Base-by-base conservation (phyloP, 2,329 filamentous ascomycete species). In the Zymoseptoria pseudotritici region DNA sequence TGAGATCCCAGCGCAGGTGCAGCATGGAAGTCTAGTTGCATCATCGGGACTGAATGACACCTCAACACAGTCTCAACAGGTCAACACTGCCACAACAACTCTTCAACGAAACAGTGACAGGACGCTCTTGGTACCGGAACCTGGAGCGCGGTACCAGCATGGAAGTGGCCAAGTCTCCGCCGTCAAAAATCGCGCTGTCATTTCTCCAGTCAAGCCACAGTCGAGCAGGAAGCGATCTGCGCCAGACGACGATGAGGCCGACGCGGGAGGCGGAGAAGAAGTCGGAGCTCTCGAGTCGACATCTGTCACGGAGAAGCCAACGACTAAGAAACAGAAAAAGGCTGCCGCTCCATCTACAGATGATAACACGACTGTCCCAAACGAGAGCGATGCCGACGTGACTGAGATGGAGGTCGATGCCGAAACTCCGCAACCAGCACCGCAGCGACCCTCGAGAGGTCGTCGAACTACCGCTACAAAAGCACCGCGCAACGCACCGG, bases 171-270 rank as follows among this genome's bases (percentile, higher is more conserved):
- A n/a, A 20, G 55, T 63, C 22, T 42, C 53, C n/a, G 58, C 54
- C 2, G 50, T 57, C 50, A 52, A 51, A 20, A 31, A 54, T 21
- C 56, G 56, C 51, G 31, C 53, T 2, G 22, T 58, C 17, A 19
- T 24, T 24, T 51, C 57, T 8, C 61, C 61, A 26, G 57, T 66
- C 22, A 61, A 63, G 56, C 8, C 52, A 19, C 57, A 29, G 19
- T 42, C 57, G 22, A 57, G 51, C 51, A 58, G 49, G 36, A 61
- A 63, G 50, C 61, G 59, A 42, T 20, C 51, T 42, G 42, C 52
- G 5, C 55, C 22, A 11, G 55, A 56, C 13, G 55, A 51, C 21
- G 52, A 62, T 29, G 56, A 60, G 50, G 54, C n/a, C n/a, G 49
- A 31, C 7, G 4, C 54, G 19, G 53, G 10, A 22, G n/a, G 2